Evolutionary conservation across 202 grass and related monocot genomes (phyloP), one percentile per base, ranked within the genome.

Genomic region (Carex arenaria): DNA sequence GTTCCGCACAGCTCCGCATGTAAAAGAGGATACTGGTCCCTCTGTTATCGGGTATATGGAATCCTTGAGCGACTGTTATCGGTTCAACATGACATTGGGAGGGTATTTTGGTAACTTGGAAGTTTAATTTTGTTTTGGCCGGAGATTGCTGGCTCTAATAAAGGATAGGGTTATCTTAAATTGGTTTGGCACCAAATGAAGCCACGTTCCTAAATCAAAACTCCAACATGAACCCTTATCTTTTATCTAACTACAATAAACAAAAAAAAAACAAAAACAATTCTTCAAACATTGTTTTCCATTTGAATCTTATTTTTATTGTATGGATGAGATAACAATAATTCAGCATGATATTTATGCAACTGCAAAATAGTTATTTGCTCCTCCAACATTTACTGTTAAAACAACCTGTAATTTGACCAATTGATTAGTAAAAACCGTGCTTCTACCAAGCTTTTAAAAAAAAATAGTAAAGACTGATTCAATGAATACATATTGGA

Each of bases 151-250:
- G 60, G 61, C 5, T 74, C 66, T 10, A 56, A 68, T 23, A 57
- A 2, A 26, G 84, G 84, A 85, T 85, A 85, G 73, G 84, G 60
- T 53, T 80, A 85, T 85, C 84, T 79, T 12, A 34, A 67, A 14
- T 69, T 68, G 45, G 22, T 69, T 67, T 85, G 84, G 84, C 34
- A 85, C 42, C 5, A 42, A 55, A 68, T 64, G 47, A 32, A 23
- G 84, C 84, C 84, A 85, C 73, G 61, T 85, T 47, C 4, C 26
- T 26, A 26, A 26, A 26, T 26, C 51, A 31, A 1, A 79, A 79
- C 4, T 61, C 72, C n/a, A 77, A 67, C n/a, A 54, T 30, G 8
- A 17, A 31, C 19, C n/a, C 34, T 79, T 57, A 79, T 79, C 54
- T 20, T 72, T 4, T 49, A 43, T 72, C 68, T 10, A 36, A 43